These are phyloP conservation scores for Acacia acuminata DNA, from an alignment of 306 rosid species.

Conservation along the genomic window DNA sequence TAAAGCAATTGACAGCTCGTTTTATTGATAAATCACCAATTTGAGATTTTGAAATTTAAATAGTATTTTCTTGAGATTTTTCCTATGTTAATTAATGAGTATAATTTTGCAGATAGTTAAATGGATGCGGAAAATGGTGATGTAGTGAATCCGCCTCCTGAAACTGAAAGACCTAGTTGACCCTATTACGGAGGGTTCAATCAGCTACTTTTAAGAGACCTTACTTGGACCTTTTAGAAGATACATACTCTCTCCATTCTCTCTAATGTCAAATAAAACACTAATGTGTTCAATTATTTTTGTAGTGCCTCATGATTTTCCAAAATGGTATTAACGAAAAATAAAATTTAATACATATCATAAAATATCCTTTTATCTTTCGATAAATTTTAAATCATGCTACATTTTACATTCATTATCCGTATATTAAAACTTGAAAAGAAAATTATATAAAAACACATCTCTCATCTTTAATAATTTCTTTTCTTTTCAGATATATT, in stretches of 20 bases:
- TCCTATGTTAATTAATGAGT: not conserved
- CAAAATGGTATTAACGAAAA: not conserved
- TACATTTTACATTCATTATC: not conserved
- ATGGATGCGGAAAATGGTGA: not conserved
- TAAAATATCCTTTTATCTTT: not conserved
- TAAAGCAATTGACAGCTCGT: too few species aligned
- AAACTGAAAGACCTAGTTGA: too few species aligned
- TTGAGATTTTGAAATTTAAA: too few species aligned
- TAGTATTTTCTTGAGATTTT: too few species aligned
- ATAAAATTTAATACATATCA: too few species aligned
- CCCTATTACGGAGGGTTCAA: not conserved
- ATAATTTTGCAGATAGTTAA: not conserved
- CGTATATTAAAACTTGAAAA: not conserved
- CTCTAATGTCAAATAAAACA: not conserved
- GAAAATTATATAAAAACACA: not conserved
- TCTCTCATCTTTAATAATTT: not conserved
- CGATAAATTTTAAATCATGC: not conserved
- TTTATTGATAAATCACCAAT: too few species aligned
- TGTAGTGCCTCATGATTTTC: not conserved
- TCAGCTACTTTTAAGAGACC: not conserved
- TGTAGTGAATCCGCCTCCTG: not conserved
- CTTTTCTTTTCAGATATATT: not conserved
- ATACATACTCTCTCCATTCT: not conserved
- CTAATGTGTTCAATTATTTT: not conserved
- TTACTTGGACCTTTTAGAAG: not conserved